Evolutionary conservation across 352 stramenopile genomes (phyloP).

Genomic region (Pythium plurisporium): DNA sequence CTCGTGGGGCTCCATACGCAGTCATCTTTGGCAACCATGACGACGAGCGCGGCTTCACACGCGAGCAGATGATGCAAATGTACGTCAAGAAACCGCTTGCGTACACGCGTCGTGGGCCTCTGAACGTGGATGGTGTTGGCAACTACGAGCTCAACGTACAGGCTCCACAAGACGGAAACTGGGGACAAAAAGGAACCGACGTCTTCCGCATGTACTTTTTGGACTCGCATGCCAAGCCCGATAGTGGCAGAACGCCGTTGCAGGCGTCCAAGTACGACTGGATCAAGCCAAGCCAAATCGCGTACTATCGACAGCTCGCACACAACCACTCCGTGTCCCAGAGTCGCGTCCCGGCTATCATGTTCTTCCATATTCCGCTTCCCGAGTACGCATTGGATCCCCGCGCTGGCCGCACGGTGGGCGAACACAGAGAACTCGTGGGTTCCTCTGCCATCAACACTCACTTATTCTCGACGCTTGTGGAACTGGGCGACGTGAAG

Average conservation of each 20-base stretch:
- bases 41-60: slow-evolving; percentile 35
- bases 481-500: slow-evolving; percentile 25
- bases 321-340: slow-evolving; percentile 2
- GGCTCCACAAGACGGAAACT: slow-evolving; percentile 26
- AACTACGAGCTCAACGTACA: slow-evolving; percentile 56
- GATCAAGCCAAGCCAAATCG: slow-evolving; percentile 23
- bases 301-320: slow-evolving; percentile 18
- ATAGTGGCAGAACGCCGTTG: neutral
- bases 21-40: slow-evolving; percentile 70
- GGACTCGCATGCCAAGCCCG: slow-evolving; percentile 6
- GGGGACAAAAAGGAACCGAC: slow-evolving; percentile 21
- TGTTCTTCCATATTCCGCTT: slow-evolving; percentile 32
- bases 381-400: slow-evolving; percentile 18
- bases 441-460: slow-evolving; percentile 7
- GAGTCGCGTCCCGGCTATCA: slow-evolving; percentile 18
- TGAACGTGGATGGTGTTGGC: slow-evolving; percentile 32
- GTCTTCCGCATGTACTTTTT: slow-evolving; percentile 39
- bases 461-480: slow-evolving; percentile 20
- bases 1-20: slow-evolving; percentile 43
- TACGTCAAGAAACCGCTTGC: slow-evolving; percentile 32
- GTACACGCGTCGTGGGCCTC: slow-evolving; percentile 35
- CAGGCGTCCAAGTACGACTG: slow-evolving; percentile 13
- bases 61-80: slow-evolving; percentile 37
- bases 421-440: slow-evolving; percentile 4
- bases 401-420: neutral